These are phyloP conservation scores for Lactifluus volemus DNA, from an alignment of 768 basidiomycete species.

Conservation along the genomic window DNA sequence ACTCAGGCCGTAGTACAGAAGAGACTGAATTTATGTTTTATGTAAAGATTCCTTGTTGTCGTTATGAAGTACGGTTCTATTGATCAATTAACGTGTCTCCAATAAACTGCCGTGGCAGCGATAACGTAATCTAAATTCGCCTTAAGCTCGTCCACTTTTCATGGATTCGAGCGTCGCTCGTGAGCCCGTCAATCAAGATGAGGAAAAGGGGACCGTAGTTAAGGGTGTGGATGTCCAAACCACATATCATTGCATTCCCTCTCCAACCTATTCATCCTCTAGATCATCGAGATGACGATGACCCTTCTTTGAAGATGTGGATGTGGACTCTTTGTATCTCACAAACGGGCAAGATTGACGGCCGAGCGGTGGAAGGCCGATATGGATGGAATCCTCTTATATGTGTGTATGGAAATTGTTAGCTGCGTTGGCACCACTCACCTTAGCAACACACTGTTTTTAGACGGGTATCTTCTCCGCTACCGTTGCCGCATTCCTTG, in stretches of 20 bases:
- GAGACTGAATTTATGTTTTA: neutral
- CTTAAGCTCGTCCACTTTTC: neutral
- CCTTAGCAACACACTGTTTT: neutral
- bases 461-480: constrained; percentile 8
- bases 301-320: neutral
- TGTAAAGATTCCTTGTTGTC: neutral
- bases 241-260: neutral
- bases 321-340: constrained; percentile 1
- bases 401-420: neutral
- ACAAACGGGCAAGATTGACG: neutral
- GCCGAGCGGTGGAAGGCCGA: neutral
- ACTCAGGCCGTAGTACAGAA: neutral
- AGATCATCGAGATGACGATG: neutral
- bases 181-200: neutral
- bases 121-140: neutral
- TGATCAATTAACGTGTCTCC: too few species aligned
- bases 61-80: neutral
- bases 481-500: constrained; percentile 5
- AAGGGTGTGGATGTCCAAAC: neutral
- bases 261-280: neutral
- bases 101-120: too few species aligned
- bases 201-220: neutral
- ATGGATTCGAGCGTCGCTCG: neutral
- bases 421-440: neutral
- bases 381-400: constrained; percentile 9